Conservation (phyloP, 2,329 filamentous ascomycete genomes). For the Aspergillus oerlinghausenensis region DNA sequence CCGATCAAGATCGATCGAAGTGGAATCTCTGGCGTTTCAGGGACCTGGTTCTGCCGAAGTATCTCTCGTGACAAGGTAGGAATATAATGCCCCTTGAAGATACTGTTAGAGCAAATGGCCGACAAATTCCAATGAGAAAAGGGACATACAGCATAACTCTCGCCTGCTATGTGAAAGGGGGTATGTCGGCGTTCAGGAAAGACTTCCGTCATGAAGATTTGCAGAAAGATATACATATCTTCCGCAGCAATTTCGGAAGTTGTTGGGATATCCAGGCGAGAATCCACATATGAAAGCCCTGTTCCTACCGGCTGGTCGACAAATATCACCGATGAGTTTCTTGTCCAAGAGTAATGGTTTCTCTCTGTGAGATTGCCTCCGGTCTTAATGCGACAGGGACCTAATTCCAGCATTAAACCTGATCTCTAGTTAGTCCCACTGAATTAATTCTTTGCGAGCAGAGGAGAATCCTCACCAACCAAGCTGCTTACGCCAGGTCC, state of each 20-base stretch:
- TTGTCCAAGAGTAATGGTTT: conserved; percentile 15
- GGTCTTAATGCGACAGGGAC: conserved; percentile 4
- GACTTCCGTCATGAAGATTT: conserved; percentile 43
- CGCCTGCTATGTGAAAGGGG: conserved; percentile 46
- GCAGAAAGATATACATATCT: conserved; percentile 48
- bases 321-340: conserved; percentile 17
- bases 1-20: conserved; percentile 44
- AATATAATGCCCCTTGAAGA: conserved; percentile 42
- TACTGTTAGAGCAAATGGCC: background rate
- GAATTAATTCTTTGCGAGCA: background rate
- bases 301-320: conserved; percentile 21
- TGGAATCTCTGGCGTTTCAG: conserved; percentile 39
- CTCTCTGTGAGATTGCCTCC: conserved; percentile 12
- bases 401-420: conserved; percentile 5
- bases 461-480: conserved; percentile 3
- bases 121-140: conserved; percentile 3
- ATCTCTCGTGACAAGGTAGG: conserved; percentile 44
- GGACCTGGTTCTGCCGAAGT: conserved; percentile 39
- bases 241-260: conserved; percentile 42
- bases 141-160: conserved; percentile 40
- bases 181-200: conserved; percentile 39
- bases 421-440: background rate
- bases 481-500: conserved; percentile 12
- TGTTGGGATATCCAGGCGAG: conserved; percentile 13
- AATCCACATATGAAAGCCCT: conserved; percentile 20